Conservation (phyloP, 2,329 filamentous ascomycete species). For the Fusarium sulawesiense region DNA sequence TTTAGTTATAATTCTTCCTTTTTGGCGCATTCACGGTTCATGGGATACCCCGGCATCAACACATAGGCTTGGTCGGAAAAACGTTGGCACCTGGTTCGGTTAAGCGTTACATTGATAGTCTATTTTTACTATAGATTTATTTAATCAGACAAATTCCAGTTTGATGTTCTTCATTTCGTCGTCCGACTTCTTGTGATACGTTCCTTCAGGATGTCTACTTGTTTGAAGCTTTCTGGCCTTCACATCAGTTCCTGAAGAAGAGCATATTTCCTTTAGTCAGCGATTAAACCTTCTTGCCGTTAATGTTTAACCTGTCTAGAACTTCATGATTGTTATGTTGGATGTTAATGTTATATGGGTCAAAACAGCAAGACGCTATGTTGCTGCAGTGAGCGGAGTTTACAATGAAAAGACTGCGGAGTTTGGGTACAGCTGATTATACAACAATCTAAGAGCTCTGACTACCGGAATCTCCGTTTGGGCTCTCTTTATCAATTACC, state of each 20-base stretch:
- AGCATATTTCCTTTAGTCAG: background rate
- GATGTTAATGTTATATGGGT: background rate
- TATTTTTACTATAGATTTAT: constrained; percentile 9
- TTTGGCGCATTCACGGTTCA: constrained; percentile 35
- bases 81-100: constrained; percentile 8
- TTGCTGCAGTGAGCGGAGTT: constrained; percentile 35
- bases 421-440: constrained; percentile 8
- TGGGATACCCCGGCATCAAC: constrained; percentile 41
- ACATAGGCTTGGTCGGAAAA: constrained; percentile 23
- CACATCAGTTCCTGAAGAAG: background rate
- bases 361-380: background rate
- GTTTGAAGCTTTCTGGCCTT: background rate
- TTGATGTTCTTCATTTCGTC: background rate
- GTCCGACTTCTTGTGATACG: background rate
- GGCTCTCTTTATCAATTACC: background rate
- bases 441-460: background rate
- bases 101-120: constrained; percentile 6
- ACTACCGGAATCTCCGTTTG: background rate
- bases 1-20: background rate
- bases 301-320: background rate
- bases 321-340: background rate
- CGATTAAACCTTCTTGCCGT: background rate
- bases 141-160: constrained; percentile 5
- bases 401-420: constrained; percentile 18
- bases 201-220: background rate